Evolutionary conservation across 257 asterid species (phyloP).

Genomic region (Solanum raphanifolium): DNA sequence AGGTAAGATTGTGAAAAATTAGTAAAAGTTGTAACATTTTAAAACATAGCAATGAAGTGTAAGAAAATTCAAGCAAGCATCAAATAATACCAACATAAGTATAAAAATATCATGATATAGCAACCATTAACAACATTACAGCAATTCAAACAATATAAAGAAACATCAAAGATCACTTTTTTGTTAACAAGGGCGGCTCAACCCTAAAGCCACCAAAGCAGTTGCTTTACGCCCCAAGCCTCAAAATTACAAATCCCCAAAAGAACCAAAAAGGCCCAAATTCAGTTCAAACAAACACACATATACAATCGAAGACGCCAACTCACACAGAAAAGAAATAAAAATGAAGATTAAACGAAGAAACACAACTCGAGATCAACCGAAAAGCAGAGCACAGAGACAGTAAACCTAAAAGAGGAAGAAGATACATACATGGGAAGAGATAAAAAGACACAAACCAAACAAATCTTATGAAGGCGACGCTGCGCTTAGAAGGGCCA

Average conservation of each 20-base stretch:
- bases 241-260: not conserved
- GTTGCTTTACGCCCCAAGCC: not conserved
- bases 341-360: not conserved
- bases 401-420: not conserved
- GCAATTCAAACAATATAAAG: not conserved
- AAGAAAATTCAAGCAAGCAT: not conserved
- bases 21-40: not conserved
- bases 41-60: not conserved
- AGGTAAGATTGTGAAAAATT: not conserved
- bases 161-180: not conserved
- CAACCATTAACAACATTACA: not conserved
- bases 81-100: not conserved
- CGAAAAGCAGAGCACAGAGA: not conserved
- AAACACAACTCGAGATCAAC: not conserved
- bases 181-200: not conserved
- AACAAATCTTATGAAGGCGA: not conserved
- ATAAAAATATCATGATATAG: not conserved
- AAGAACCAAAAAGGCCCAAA: not conserved
- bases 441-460: not conserved
- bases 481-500: not conserved
- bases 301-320: not conserved
- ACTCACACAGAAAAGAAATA: not conserved
- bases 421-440: not conserved
- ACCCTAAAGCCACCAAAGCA: not conserved
- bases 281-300: not conserved